Conservation (phyloP, 1,284 basidiomycete species). For the Vanrija humicola region DNA sequence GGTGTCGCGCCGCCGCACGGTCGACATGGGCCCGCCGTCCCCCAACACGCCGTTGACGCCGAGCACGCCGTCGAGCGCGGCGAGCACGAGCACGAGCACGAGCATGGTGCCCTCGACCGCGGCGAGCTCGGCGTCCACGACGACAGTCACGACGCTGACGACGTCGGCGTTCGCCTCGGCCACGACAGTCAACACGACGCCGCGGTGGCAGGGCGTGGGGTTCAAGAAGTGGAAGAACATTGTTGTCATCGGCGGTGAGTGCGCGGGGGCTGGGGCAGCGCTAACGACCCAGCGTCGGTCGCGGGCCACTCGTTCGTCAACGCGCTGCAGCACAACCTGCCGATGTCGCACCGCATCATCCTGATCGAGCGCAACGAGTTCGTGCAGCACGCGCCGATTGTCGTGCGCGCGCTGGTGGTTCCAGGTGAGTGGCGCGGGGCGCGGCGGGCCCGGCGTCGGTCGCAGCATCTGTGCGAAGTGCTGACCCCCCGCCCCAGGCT, state of each 20-base stretch:
- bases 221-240: constrained; percentile 28
- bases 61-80: too few relatives aligned
- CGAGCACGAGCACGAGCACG: too few relatives aligned
- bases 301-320: constrained; percentile 43
- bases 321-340: constrained; percentile 39
- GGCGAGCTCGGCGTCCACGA: too few relatives aligned
- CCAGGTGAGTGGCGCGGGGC: constrained; percentile 34
- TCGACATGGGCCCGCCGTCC: too few relatives aligned
- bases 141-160: too few relatives aligned
- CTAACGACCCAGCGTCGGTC: constrained; percentile 28
- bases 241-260: constrained; percentile 40
- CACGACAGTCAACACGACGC: too few relatives aligned
- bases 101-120: too few relatives aligned
- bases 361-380: constrained; percentile 49
- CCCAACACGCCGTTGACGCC: too few relatives aligned
- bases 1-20: too few relatives aligned
- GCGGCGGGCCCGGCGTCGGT: neutral
- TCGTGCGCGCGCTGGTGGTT: constrained; percentile 48
- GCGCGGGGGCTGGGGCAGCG: neutral
- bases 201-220: too few relatives aligned
- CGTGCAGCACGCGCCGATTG: constrained; percentile 45
- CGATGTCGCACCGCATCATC: constrained; percentile 47
- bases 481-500: constrained; percentile 23
- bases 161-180: too few relatives aligned
- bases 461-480: neutral